Evolutionary conservation across 345 rosid genomes (phyloP), one percentile per base, ranked within the genome.

Genomic region (Aquilaria yunnanensis): DNA sequence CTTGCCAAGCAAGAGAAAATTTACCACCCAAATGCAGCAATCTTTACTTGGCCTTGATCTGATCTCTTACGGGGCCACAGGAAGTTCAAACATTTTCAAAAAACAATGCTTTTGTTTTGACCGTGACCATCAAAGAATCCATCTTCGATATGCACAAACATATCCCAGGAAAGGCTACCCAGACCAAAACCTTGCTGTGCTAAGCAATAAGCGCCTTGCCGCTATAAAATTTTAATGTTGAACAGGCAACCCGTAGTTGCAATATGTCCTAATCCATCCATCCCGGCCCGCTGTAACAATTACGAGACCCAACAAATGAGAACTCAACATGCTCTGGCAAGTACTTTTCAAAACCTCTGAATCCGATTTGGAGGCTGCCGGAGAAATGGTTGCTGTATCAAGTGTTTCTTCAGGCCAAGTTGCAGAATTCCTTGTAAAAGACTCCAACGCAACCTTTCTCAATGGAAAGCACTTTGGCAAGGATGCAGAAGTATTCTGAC

Each of bases 391-490:
- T 13, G 80, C 58, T 32, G 60, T 65, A 0, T 79, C 72, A 59
- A 85, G 78, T 59, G 73, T 74, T 75, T 85, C 92, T 73, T 81
- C 92, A 0, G 88, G 88, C 88, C 92, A 85, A 16, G 92, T 85
- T 8, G 82, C 81, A 0, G 84, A 64, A 11, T 83, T 81, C 66
- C 68, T 77, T 1, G 74, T 73, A 62, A 74, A 55, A 43, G 80
- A 62, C 63, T 83, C 86, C 60, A 72, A 56, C 14, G 81, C 64
- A 61, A 83, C 78, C 2, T 79, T 77, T 33, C 77, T 72, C 23
- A 74, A 56, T 9, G 86, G 72, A 66, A 85, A 77, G 57, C 84
- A 81, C 60, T 83, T 88, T 0, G 67, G 71, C 9, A 81, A 62
- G 47, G 79, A 73, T 23, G 60, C 64, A 46, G 67, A 64, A 46